A percentile compares a stretch with the other conserved stretches of the same genome.
Evolutionary conservation across 306 rosid species (phyloP).

Genomic region (Trichosanthes cucumerina): DNA sequence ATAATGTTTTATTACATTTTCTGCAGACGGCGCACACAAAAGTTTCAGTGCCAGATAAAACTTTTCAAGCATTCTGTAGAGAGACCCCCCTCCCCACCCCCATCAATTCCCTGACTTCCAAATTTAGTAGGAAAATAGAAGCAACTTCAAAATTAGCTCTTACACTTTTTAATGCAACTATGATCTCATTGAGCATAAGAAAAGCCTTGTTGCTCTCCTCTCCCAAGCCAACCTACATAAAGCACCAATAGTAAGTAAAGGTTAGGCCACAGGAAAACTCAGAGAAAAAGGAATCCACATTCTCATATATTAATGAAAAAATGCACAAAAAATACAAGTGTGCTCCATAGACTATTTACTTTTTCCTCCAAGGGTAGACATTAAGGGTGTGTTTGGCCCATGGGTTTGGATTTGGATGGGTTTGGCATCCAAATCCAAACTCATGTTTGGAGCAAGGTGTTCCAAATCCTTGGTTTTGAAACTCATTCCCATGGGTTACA

Average conservation of each 20-base stretch:
- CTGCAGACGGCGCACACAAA: background rate
- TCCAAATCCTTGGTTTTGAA: too few relatives aligned
- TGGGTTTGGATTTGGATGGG: too few relatives aligned
- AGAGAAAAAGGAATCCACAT: background rate
- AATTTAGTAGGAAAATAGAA: background rate
- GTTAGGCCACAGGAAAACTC: background rate
- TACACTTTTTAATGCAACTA: constrained; percentile 74
- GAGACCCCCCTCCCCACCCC: background rate
- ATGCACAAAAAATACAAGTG: background rate
- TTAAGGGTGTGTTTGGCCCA: too few relatives aligned
- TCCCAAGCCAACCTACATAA: constrained; percentile 54
- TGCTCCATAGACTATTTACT: background rate
- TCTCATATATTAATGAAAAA: background rate
- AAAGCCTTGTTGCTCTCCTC: constrained; percentile 65
- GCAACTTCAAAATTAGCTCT: constrained; percentile 17
- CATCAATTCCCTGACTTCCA: background rate
- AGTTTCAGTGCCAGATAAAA: background rate
- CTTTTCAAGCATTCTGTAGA: background rate
- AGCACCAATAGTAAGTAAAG: constrained; percentile 8
- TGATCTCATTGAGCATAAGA: constrained; percentile 80
- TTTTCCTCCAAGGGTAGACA: background rate
- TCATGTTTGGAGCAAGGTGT: too few relatives aligned
- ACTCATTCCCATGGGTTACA: too few relatives aligned
- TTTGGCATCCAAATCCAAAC: too few relatives aligned
- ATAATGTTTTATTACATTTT: background rate